These are phyloP conservation scores for Arbutus unedo DNA, from an alignment of 148 eudicot species.

Conservation along the genomic window DNA sequence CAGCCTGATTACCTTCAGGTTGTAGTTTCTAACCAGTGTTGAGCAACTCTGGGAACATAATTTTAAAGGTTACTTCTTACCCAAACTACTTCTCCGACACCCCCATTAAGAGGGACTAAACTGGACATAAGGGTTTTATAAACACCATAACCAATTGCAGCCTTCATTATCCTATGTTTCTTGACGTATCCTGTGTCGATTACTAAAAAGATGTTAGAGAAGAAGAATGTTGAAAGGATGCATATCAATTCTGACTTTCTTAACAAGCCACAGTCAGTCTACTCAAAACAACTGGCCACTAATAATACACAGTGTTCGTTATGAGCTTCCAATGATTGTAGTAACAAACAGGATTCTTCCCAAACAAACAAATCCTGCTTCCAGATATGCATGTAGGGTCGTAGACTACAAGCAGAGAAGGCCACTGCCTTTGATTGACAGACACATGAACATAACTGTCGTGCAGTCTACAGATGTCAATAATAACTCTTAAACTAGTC, in stretches of 20 bases:
- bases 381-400: neutral
- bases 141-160: neutral
- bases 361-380: neutral
- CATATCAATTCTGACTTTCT: neutral
- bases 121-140: neutral
- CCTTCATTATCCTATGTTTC: neutral
- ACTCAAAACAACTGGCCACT: neutral
- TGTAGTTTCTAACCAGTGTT: neutral
- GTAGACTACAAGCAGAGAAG: neutral
- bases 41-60: neutral
- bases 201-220: neutral
- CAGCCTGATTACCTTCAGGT: neutral
- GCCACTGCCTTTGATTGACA: neutral
- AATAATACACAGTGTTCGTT: neutral
- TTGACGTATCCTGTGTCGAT: neutral
- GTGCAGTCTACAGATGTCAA: neutral
- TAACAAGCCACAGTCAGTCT: neutral
- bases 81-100: neutral
- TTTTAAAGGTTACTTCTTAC: neutral
- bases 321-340: too few relatives aligned
- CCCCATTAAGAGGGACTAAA: neutral
- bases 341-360: neutral
- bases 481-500: slow-evolving; percentile 4
- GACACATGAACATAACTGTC: too few relatives aligned
- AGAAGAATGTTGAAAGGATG: neutral